These are phyloP conservation scores for Allium fistulosum DNA, from an alignment of 106 monocot species.

Conservation along the genomic window DNA sequence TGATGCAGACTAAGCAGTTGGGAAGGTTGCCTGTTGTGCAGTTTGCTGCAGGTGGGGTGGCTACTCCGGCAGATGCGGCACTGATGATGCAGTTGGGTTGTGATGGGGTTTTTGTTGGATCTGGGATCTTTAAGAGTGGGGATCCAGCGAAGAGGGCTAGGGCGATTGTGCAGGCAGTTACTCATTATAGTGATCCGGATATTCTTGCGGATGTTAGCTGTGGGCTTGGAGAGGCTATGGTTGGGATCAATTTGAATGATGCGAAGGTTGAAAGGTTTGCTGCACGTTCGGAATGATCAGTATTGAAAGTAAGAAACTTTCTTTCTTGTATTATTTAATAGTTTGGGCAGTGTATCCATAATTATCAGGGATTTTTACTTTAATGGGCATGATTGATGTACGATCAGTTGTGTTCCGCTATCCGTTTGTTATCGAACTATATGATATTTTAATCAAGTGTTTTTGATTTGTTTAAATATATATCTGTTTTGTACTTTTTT, in stretches of 20 bases:
- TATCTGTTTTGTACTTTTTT: too few species aligned
- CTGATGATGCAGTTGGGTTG: constrained; percentile 55
- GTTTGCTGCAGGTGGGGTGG: constrained; percentile 35
- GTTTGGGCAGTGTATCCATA: too few species aligned
- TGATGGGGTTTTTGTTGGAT: constrained; percentile 47
- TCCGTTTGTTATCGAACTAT: too few species aligned
- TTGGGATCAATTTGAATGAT: constrained; percentile 41
- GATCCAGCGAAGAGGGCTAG: constrained; percentile 32
- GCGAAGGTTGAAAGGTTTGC: constrained; percentile 52
- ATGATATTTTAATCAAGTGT: too few species aligned
- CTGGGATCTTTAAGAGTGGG: constrained; percentile 45
- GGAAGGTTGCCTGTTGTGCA: constrained; percentile 39
- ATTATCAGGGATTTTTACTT: too few species aligned
- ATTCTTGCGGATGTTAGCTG: constrained; percentile 34
- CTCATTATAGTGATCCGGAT: constrained; percentile 40
- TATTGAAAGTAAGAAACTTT: too few species aligned
- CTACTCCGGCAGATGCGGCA: constrained; percentile 39
- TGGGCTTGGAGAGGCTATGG: constrained; percentile 47
- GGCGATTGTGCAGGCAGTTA: constrained; percentile 43
- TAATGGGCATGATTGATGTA: too few species aligned
- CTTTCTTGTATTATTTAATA: too few species aligned
- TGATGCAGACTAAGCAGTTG: constrained; percentile 39
- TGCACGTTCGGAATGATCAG: constrained; percentile 26
- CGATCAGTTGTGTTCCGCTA: too few species aligned
- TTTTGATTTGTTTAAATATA: too few species aligned